Conservation (phyloP, 2,329 filamentous ascomycete species). For the Alternaria dauci region DNA sequence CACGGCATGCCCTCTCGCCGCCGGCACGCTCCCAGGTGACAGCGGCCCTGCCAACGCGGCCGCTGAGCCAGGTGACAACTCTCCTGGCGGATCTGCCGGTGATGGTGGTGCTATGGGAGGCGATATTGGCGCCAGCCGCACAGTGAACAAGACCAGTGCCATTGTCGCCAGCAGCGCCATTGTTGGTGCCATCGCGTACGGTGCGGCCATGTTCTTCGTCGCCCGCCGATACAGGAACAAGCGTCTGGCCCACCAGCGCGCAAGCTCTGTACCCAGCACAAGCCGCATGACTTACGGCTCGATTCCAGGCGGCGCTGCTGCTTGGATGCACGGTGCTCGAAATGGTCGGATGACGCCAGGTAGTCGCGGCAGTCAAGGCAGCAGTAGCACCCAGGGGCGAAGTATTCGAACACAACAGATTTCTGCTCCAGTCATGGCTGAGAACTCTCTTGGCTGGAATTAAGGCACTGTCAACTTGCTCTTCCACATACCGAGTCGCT, state of each 20-base stretch:
- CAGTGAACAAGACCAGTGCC: slow-evolving; percentile 69
- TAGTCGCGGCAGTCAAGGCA: slow-evolving; percentile 51
- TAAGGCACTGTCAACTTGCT: slow-evolving; percentile 55
- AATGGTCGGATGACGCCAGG: slow-evolving; percentile 51
- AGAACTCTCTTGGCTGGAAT: slow-evolving; percentile 97
- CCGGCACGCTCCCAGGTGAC: slow-evolving; percentile 53
- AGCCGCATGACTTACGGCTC: slow-evolving; percentile 58
- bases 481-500: slow-evolving; percentile 33
- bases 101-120: slow-evolving; percentile 61
- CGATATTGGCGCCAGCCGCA: slow-evolving; percentile 62
- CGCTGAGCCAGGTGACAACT: slow-evolving; percentile 49
- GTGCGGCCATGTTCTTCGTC: slow-evolving; percentile 92
- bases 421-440: slow-evolving; percentile 87
- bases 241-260: slow-evolving; percentile 77
- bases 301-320: slow-evolving; percentile 55
- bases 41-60: slow-evolving; percentile 52
- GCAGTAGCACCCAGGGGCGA: slow-evolving; percentile 69
- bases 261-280: slow-evolving; percentile 79
- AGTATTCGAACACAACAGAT: slow-evolving; percentile 76
- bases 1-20: slow-evolving; percentile 75
- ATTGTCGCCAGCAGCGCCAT: slow-evolving; percentile 80
- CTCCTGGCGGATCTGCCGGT: slow-evolving; percentile 41
- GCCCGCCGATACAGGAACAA: slow-evolving; percentile 90
- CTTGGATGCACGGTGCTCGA: slow-evolving; percentile 58
- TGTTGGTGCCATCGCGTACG: slow-evolving; percentile 83